Evolutionary conservation across 1,284 basidiomycete genomes (phyloP).

Genomic region (Singerocomus inundabilis): DNA sequence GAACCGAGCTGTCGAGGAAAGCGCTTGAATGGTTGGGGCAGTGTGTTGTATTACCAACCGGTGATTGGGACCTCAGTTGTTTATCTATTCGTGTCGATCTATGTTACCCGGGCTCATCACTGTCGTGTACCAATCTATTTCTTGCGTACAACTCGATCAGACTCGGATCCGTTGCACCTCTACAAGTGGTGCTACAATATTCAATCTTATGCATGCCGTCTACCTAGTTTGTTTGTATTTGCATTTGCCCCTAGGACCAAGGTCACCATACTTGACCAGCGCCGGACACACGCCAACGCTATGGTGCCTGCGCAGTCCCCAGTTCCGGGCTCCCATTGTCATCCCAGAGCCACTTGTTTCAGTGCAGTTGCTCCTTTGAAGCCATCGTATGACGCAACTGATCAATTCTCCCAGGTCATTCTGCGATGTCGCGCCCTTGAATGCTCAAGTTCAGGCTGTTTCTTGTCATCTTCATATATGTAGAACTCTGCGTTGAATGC

Average conservation of each 20-base stretch:
- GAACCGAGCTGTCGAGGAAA: background rate
- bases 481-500: background rate
- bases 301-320: background rate
- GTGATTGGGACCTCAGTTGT: too few relatives aligned
- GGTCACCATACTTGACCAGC: slow-evolving; percentile 8
- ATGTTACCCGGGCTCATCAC: too few relatives aligned
- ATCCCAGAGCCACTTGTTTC: slow-evolving; percentile 4
- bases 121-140: too few relatives aligned
- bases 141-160: too few relatives aligned
- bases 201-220: too few relatives aligned
- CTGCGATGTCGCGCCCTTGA: background rate
- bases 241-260: slow-evolving; percentile 5
- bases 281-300: background rate
- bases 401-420: background rate
- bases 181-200: too few relatives aligned
- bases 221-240: slow-evolving; percentile 15
- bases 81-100: too few relatives aligned
- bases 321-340: background rate
- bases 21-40: slow-evolving; percentile 1
- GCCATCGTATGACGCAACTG: background rate
- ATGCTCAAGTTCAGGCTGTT: too few relatives aligned
- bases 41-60: too few relatives aligned
- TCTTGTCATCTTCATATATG: background rate
- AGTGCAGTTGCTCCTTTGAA: slow-evolving; percentile 7
- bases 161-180: too few relatives aligned